Evolutionary conservation across 148 eudicot species (phyloP), one percentile per base, ranked within the genome.

Genomic region (Spergularia bocconei): DNA sequence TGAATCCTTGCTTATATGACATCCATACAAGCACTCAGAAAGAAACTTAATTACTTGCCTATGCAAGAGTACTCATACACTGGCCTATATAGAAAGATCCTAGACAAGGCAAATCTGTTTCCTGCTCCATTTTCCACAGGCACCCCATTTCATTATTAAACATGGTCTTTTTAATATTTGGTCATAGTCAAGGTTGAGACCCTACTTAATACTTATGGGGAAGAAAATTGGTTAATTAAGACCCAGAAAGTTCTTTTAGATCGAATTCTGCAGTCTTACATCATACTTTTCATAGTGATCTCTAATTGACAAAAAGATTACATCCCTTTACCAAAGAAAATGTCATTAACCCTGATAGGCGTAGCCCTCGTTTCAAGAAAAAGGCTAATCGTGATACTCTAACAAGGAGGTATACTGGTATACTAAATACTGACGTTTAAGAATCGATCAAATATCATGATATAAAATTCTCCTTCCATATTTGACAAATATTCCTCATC

Each of bases 401-500:
- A 15, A 47, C 70, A 58, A 54, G 33, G 52, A 13, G 29, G 21
- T 64, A 48, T 36, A 29, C 36, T 29, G 36, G 36, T 4, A 9
- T 44, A 48, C 72, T 56, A 51, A 13, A 38, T 51, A 50, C 59
- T 61, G 56, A 68, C 20, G 17, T 48, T 25, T 51, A 56, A 70
- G 39, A 79, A 19, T 29, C 70, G 13, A 59, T 60, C 5, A 73
- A 20, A 14, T 63, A 75, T 75, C 82, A 75, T 63, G 79, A 63
- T 75, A 69, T 75, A 38, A 79, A 62, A 74, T 80, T 69, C 75
- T 69, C 52, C 16, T 79, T 38, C 70, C 82, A 69, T 69, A 62
- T 64, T 56, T 70, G 54, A 70, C 72, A 75, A 74, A 63, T 70
- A 80, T 70, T 80, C 76, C 78, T 63, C 75, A 75, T 80, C 82